A percentile compares a stretch with the other conserved stretches of the same genome.
Conservation (phyloP, 176 grass and related monocot genomes). For the Aegilops sharonensis region DNA sequence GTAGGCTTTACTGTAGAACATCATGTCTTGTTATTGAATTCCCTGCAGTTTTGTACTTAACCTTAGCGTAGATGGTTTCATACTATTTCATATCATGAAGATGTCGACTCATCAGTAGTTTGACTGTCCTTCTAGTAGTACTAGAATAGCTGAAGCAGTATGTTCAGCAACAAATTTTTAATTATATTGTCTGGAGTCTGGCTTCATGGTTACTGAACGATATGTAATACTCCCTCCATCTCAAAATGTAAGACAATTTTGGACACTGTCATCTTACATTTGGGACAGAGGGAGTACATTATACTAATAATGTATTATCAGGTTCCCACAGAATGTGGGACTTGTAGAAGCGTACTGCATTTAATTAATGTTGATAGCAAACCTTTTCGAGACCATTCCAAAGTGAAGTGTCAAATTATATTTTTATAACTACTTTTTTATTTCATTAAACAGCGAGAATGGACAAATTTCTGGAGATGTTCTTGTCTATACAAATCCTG, state of each 20-base stretch:
- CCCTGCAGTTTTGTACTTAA: not conserved
- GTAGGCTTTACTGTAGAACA: not conserved
- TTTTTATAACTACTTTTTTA: conserved; percentile 9
- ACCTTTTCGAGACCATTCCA: not conserved
- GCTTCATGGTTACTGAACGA: not conserved
- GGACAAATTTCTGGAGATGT: conserved; percentile 61
- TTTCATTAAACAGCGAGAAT: conserved; percentile 48
- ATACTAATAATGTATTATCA: not conserved
- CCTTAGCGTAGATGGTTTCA: not conserved
- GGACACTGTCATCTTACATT: too few species aligned
- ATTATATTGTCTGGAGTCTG: not conserved
- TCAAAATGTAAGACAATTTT: too few species aligned
- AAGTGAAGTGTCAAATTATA: not conserved
- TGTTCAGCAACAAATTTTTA: not conserved
- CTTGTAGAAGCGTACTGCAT: not conserved
- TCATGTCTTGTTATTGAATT: not conserved
- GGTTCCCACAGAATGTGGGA: not conserved
- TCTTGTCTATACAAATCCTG: conserved; percentile 71
- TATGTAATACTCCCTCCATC: not conserved
- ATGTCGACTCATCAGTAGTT: not conserved
- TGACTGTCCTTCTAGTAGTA: not conserved
- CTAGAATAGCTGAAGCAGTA: not conserved
- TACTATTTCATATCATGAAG: not conserved
- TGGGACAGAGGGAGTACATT: too few species aligned
- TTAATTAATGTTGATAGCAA: not conserved